A percentile compares a stretch with the other conserved stretches of the same genome.
Conservation (phyloP, 1,284 basidiomycete genomes). For the Hortiboletus rubellus region DNA sequence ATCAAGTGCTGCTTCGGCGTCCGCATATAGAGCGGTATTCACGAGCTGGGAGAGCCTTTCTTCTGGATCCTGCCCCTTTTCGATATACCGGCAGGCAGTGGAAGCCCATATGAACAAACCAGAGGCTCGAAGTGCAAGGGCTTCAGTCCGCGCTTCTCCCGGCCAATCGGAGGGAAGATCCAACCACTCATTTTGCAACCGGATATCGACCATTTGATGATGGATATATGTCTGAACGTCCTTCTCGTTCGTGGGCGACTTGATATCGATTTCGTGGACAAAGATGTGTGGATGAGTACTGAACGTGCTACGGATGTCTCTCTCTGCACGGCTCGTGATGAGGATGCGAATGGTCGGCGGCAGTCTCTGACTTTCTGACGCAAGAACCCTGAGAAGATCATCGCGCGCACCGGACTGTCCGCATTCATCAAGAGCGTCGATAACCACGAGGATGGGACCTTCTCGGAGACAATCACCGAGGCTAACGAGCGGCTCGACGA, state of each 20-base stretch:
- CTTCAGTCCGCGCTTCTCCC: slow-evolving; percentile 18
- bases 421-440: slow-evolving; percentile 38
- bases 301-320: slow-evolving; percentile 27
- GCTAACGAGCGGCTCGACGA: slow-evolving; percentile 28
- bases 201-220: slow-evolving; percentile 28
- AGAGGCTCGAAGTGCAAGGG: slow-evolving; percentile 26
- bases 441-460: slow-evolving; percentile 34
- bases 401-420: slow-evolving; percentile 22
- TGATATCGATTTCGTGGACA: slow-evolving; percentile 27
- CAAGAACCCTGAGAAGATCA: slow-evolving; percentile 30
- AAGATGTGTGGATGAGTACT: slow-evolving; percentile 13
- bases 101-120: slow-evolving; percentile 40
- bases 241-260: slow-evolving; percentile 24
- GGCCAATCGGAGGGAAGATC: slow-evolving; percentile 33
- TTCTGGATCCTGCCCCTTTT: slow-evolving; percentile 34
- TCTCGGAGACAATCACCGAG: slow-evolving; percentile 20
- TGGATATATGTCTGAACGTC: slow-evolving; percentile 35
- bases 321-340: slow-evolving; percentile 35
- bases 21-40: slow-evolving; percentile 19
- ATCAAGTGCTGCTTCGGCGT: slow-evolving; percentile 33
- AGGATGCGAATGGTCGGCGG: slow-evolving; percentile 32
- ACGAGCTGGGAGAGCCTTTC: slow-evolving; percentile 32
- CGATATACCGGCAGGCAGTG: slow-evolving; percentile 35
- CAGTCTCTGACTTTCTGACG: slow-evolving; percentile 21
- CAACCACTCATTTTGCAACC: slow-evolving; percentile 24